Conservation (phyloP, 2,329 filamentous ascomycete species). For the Claviceps cyperi region DNA sequence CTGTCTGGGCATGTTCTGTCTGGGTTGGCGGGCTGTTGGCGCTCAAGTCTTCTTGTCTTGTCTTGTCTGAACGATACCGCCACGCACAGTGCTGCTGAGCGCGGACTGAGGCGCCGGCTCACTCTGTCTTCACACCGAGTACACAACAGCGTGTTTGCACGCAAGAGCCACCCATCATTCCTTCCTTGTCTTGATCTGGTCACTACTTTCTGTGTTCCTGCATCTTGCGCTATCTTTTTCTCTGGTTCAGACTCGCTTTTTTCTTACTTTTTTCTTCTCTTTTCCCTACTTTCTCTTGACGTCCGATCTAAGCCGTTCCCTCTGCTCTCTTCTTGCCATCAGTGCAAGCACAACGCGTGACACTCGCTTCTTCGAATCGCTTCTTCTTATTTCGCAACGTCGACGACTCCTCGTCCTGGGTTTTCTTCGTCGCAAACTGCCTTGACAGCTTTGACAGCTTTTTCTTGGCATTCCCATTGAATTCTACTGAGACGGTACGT, state of each 20-base stretch:
- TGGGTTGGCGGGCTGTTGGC: neutral
- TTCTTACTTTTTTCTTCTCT: neutral
- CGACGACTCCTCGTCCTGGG: too few relatives aligned
- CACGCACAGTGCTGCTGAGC: too few relatives aligned
- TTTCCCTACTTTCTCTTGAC: neutral
- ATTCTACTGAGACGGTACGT: slow-evolving; percentile 1
- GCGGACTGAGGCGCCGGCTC: too few relatives aligned
- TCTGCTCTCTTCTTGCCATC: too few relatives aligned
- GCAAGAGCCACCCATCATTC: slow-evolving; percentile 4
- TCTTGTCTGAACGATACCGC: too few relatives aligned
- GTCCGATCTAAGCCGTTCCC: too few relatives aligned
- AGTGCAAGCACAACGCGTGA: too few relatives aligned
- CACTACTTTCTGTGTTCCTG: neutral
- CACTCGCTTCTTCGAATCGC: too few relatives aligned
- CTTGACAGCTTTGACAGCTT: neutral
- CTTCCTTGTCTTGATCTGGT: slow-evolving; percentile 1
- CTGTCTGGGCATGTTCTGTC: neutral
- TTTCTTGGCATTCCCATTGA: neutral
- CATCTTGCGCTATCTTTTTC: neutral
- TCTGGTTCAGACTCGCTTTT: neutral
- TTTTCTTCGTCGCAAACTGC: neutral
- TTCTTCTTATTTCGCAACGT: too few relatives aligned
- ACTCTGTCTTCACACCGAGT: too few relatives aligned
- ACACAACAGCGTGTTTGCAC: neutral
- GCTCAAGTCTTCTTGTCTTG: too few relatives aligned